Evolutionary conservation across 495 filamentous ascomycete species (phyloP).

Genomic region (Penicillium ochrochloron): DNA sequence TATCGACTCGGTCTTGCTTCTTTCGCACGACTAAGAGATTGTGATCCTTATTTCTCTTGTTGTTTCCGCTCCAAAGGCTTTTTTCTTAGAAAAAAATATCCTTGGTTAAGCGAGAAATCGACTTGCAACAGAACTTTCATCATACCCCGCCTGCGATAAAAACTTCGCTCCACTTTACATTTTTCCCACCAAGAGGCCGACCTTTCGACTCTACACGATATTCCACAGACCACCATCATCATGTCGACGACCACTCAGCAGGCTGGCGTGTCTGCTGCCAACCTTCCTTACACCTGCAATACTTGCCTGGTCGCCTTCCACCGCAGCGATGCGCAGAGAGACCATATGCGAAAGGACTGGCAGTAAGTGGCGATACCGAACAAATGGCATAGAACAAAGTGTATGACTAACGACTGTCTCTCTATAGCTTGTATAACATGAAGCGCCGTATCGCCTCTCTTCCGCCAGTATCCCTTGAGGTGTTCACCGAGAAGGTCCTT

Average conservation of each 20-base stretch:
- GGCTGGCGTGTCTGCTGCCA: slow-evolving; percentile 37
- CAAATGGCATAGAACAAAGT: slow-evolving; percentile 5
- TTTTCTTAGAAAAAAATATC: background rate
- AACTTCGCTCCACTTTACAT: slow-evolving; percentile 25
- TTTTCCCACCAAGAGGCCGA: slow-evolving; percentile 20
- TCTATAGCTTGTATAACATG: slow-evolving; percentile 85
- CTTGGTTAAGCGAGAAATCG: slow-evolving; percentile 7
- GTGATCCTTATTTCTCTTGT: background rate
- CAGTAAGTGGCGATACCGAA: slow-evolving; percentile 66
- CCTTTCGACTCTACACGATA: slow-evolving; percentile 12
- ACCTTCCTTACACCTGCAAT: slow-evolving; percentile 94
- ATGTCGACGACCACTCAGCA: slow-evolving; percentile 32
- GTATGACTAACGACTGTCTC: background rate
- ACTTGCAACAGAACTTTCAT: slow-evolving; percentile 30
- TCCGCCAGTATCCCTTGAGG: slow-evolving; percentile 88
- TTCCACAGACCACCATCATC: slow-evolving; percentile 6
- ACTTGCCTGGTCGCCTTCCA: slow-evolving; percentile 96
- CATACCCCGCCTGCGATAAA: slow-evolving; percentile 37
- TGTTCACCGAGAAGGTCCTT: slow-evolving; percentile 96
- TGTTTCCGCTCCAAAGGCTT: background rate
- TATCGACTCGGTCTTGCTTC: background rate
- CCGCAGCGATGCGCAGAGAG: slow-evolving; percentile 87
- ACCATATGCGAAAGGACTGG: slow-evolving; percentile 97
- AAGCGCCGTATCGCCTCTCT: slow-evolving; percentile 92
- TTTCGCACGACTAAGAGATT: background rate